phyloP scores from a whole-genome alignment of 2,329 filamentous ascomycete species.

The Xylaria sp. region DNA sequence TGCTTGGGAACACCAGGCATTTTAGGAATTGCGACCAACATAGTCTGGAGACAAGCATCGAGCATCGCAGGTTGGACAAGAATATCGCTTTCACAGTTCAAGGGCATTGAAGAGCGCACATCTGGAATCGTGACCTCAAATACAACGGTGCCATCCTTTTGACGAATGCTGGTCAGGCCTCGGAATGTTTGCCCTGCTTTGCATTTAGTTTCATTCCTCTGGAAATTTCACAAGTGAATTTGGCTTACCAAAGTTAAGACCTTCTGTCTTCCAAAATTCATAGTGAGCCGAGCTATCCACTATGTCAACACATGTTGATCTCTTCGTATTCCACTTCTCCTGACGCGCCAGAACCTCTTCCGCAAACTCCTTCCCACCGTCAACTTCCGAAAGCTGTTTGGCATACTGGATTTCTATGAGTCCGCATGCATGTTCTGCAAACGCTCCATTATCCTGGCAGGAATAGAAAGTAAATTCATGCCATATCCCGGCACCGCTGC shows the following conservation, averaged over 20 bases:
- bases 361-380: conserved; percentile 11
- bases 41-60: conserved; percentile 24
- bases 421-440: conserved; percentile 15
- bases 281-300: conserved; percentile 14
- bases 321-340: conserved; percentile 16
- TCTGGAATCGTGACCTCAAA: conserved; percentile 19
- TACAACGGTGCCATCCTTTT: conserved; percentile 13
- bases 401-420: conserved; percentile 22
- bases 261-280: conserved; percentile 21
- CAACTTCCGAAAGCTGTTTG: conserved; percentile 15
- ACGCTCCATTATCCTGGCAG: conserved; percentile 9
- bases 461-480: conserved; percentile 24
- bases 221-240: not conserved
- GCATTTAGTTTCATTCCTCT: conserved; percentile 8
- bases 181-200: conserved; percentile 18
- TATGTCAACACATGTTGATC: not conserved
- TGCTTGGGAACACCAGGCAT: conserved; percentile 23
- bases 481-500: conserved; percentile 17
- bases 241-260: conserved; percentile 15
- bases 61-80: conserved; percentile 22
- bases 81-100: conserved; percentile 4
- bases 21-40: conserved; percentile 18
- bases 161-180: conserved; percentile 15
- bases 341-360: conserved; percentile 20
- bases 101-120: conserved; percentile 16